Base-by-base conservation (phyloP, 2,329 filamentous ascomycete species). In the Zymoseptoria crescenta region DNA sequence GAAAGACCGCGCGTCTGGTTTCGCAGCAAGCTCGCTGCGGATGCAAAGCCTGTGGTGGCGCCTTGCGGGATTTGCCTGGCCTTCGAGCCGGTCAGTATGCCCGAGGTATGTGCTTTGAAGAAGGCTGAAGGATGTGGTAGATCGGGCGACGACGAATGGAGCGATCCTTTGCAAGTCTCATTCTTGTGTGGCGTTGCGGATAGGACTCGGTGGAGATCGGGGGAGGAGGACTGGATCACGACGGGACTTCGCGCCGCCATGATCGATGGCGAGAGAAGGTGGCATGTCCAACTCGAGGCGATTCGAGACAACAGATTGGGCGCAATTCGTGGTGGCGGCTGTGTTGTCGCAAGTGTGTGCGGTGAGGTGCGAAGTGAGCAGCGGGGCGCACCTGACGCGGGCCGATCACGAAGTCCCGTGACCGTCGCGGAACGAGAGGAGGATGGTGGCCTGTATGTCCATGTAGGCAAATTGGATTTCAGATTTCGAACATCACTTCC, bases 191-290 rank as follows among this genome's bases (percentile, higher is more conserved):
- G 65, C 20, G 65, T 64, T 24, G 58, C 57, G 8, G 64, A 62
- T 9, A 64, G 61, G n/a, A 56, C 20, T 27, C 57, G 61, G 53
- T 64, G 64, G 52, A 59, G 41, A 49, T 51, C 52, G 29, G 63
- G 59, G 20, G 67, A 65, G 30, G 67, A 67, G 28, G 65, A 68
- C 51, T 62, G 49, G 21, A 69, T 62, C 21, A 65, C 59, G 49
- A 68, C 63, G 16, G 67, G 66, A 51, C 61, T 66, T 28, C 45
- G 58, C 48, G 56, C 59, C 28, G 65, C 57, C 65, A 67, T 67
- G 55, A n/a, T 64, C 41, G 52, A 27, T 21, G 41, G 49, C 29
- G 55, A 10, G 19, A 19, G 28, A 52, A 52, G 52, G 28, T 29
- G 45, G 54, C 64, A 65, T 67, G 50, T 59, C 58, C 54, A 52